Evolutionary conservation across 1,139 yeast genomes (phyloP).

Genomic region (Geotrichum carabidarum): DNA sequence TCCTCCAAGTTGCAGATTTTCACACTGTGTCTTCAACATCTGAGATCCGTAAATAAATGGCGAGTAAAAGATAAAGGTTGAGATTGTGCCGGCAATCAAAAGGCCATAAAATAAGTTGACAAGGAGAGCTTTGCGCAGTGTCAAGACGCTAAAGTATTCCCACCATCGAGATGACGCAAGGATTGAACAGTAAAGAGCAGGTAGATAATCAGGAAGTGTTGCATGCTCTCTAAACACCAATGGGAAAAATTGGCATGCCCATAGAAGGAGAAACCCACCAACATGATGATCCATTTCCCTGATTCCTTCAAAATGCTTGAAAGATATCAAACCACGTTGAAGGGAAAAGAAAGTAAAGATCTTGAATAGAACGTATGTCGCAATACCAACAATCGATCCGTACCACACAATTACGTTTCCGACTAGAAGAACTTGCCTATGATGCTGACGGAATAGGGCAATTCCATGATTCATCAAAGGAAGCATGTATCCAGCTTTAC

Average conservation of each 20-base stretch:
- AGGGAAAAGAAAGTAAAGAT: constrained; percentile 24
- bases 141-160: constrained; percentile 18
- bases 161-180: constrained; percentile 22
- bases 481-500: constrained; percentile 31
- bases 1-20: constrained; percentile 25
- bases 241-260: constrained; percentile 25
- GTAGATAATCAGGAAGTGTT: constrained; percentile 27
- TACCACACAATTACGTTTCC: constrained; percentile 59
- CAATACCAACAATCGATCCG: constrained; percentile 21
- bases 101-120: constrained; percentile 14
- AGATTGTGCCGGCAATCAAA: constrained; percentile 13
- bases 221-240: constrained; percentile 17
- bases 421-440: constrained; percentile 47
- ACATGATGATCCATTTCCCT: constrained; percentile 28
- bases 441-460: constrained; percentile 46
- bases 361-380: constrained; percentile 22
- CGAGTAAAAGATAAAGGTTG: constrained; percentile 20
- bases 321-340: constrained; percentile 24
- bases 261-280: constrained; percentile 27
- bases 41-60: constrained; percentile 27
- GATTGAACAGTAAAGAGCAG: constrained; percentile 29
- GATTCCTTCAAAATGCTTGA: constrained; percentile 16
- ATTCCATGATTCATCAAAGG: constrained; percentile 52
- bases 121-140: constrained; percentile 2
- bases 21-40: constrained; percentile 26